A percentile compares a stretch with the other conserved stretches of the same genome.
These are phyloP conservation scores for Leccinum aurantiacum DNA, from an alignment of 768 basidiomycete genomes.

Conservation along the genomic window DNA sequence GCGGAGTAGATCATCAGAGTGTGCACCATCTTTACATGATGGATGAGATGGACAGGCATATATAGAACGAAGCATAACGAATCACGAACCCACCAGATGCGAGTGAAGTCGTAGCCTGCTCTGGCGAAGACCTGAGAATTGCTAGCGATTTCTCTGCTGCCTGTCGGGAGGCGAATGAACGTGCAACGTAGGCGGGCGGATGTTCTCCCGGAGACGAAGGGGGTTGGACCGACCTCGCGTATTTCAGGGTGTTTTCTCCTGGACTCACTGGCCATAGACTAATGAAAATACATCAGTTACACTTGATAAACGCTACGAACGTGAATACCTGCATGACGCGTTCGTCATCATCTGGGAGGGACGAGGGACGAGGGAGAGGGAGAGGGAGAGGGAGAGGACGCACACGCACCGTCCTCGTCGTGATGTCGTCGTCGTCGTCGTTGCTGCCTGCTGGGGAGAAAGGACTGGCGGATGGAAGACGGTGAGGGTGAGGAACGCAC, in stretches of 20 bases:
- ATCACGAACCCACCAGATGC: slow-evolving; percentile 60
- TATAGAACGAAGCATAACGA: neutral
- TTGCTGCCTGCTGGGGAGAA: too few relatives aligned
- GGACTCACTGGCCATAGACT: slow-evolving; percentile 89
- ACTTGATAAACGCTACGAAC: neutral
- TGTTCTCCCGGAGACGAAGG: neutral
- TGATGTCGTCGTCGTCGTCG: too few relatives aligned
- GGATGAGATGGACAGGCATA: neutral
- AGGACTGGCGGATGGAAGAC: too few relatives aligned
- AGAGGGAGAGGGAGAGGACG: too few relatives aligned
- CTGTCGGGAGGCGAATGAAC: slow-evolving; percentile 32
- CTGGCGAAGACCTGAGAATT: slow-evolving; percentile 78
- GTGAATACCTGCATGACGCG: slow-evolving; percentile 48
- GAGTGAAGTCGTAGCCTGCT: slow-evolving; percentile 68
- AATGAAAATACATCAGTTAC: slow-evolving; percentile 6
- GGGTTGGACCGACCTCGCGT: slow-evolving; percentile 64
- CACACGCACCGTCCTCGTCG: too few relatives aligned
- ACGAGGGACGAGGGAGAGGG: too few relatives aligned
- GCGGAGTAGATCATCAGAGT: slow-evolving; percentile 76
- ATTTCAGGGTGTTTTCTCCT: slow-evolving; percentile 89
- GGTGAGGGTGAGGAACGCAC: too few relatives aligned
- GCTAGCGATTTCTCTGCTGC: slow-evolving; percentile 87
- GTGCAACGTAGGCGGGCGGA: slow-evolving; percentile 1
- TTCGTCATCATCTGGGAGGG: too few relatives aligned
- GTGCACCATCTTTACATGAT: slow-evolving; percentile 58